Evolutionary conservation across 164 flowering plant species (phyloP).

Genomic region (Euptelea pleiosperma): DNA sequence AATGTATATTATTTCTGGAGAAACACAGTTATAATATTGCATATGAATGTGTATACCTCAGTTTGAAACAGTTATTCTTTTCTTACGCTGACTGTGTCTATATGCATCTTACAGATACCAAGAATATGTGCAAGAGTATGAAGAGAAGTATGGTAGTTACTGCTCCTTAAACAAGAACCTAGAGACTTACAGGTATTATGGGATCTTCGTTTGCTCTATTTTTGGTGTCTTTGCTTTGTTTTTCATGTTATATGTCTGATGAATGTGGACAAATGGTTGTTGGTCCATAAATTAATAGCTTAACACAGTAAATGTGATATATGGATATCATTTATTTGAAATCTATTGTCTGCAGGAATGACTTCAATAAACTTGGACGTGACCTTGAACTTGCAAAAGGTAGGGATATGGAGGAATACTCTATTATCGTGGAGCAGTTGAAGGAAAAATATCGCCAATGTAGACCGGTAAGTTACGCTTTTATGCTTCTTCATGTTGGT

Average conservation of each 20-base stretch:
- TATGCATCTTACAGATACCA: conserved; percentile 58
- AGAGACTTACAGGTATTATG: conserved; percentile 63
- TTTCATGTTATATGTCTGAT: conserved; percentile 1
- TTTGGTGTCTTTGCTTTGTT: neutral
- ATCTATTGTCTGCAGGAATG: conserved; percentile 40
- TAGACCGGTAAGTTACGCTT: conserved; percentile 47
- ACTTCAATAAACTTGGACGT: conserved; percentile 56
- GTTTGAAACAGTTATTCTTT: neutral
- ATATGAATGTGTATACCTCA: too few relatives aligned
- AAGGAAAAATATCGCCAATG: conserved; percentile 62
- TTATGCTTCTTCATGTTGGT: neutral
- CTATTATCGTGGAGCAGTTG: conserved; percentile 47
- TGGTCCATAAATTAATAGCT: neutral
- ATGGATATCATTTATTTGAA: neutral
- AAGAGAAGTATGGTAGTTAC: conserved; percentile 70
- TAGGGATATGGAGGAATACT: conserved; percentile 54
- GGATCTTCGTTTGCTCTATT: neutral
- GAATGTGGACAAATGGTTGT: neutral
- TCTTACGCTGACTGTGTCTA: neutral
- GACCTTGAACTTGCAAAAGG: conserved; percentile 69
- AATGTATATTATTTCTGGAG: neutral
- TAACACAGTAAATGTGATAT: neutral
- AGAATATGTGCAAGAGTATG: conserved; percentile 81
- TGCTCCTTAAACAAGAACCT: conserved; percentile 57
- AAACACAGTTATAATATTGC: too few relatives aligned